phyloP scores from a whole-genome alignment of 2,329 filamentous ascomycete genomes.

The Trichoderma atroviride region DNA sequence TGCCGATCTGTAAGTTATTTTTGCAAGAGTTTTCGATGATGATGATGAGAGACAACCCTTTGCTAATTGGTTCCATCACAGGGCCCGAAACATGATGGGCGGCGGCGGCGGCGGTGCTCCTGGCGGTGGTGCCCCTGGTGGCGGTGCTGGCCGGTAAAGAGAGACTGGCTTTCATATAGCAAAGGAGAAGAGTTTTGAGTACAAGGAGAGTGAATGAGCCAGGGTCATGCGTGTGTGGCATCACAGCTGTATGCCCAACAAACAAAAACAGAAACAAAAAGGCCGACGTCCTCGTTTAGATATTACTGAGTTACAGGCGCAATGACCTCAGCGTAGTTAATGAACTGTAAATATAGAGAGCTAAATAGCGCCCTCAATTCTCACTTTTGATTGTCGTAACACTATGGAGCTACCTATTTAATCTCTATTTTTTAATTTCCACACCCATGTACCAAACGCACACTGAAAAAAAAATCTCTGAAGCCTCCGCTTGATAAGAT shows the following conservation, averaged over 20 bases:
- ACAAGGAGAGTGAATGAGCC: not conserved
- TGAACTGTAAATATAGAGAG: slow-evolving; percentile 21
- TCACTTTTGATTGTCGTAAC: not conserved
- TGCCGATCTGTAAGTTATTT: slow-evolving; percentile 81
- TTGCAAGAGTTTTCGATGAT: no score
- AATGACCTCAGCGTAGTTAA: slow-evolving; percentile 23
- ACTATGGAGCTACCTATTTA: not conserved
- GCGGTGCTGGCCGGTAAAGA: slow-evolving; percentile 32
- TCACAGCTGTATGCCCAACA: slow-evolving; percentile 9
- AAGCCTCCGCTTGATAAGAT: not conserved
- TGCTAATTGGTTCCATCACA: slow-evolving; percentile 29
- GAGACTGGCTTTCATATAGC: not conserved
- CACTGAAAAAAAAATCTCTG: not conserved
- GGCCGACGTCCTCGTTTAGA: slow-evolving; percentile 10
- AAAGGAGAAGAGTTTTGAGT: not conserved
- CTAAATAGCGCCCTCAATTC: slow-evolving; percentile 17
- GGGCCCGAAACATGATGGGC: slow-evolving; percentile 53
- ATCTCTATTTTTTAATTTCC: not conserved
- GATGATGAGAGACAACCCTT: not conserved
- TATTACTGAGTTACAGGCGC: slow-evolving; percentile 3
- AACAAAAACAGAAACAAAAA: not conserved
- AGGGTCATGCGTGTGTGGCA: not conserved
- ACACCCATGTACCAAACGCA: not conserved
- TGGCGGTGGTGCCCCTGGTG: slow-evolving; percentile 11
- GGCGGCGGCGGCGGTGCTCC: slow-evolving; percentile 30